Conservation (phyloP, 2,329 filamentous ascomycete genomes). For the Pyricularia grisea region DNA sequence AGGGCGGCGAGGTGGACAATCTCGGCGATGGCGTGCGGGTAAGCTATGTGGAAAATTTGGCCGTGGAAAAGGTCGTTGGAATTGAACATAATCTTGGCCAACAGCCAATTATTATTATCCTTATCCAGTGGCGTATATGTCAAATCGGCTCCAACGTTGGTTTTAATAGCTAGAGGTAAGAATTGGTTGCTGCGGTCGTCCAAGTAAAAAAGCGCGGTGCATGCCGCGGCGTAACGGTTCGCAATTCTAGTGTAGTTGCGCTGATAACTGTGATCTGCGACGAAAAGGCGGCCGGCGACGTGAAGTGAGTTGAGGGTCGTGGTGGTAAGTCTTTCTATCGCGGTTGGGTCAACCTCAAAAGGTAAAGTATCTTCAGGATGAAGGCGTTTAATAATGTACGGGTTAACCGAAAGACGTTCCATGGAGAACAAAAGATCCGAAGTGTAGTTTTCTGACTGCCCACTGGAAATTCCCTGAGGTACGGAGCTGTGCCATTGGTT, state of each 20-base stretch:
- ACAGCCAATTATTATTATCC: constrained; percentile 28
- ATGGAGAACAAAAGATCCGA: constrained; percentile 37
- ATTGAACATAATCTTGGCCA: constrained; percentile 41
- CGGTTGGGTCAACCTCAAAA: constrained; percentile 23
- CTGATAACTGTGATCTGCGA: constrained; percentile 30
- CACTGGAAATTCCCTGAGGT: constrained; percentile 22
- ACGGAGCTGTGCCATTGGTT: constrained; percentile 27
- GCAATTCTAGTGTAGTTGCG: constrained; percentile 12
- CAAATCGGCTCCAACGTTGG: constrained; percentile 29
- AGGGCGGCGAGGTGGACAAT: constrained; percentile 33
- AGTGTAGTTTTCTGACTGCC: constrained; percentile 33
- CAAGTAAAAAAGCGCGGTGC: constrained; percentile 37
- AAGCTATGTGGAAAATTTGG: constrained; percentile 32
- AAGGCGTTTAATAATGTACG: constrained; percentile 26
- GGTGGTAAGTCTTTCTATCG: constrained; percentile 20
- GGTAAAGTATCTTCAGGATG: constrained; percentile 21
- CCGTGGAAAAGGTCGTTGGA: constrained; percentile 35
- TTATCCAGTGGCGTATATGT: constrained; percentile 36
- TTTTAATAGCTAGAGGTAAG: constrained; percentile 36
- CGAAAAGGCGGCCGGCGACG: constrained; percentile 28
- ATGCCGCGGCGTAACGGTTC: constrained; percentile 27
- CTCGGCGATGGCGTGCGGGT: constrained; percentile 33
- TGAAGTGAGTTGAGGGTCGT: constrained; percentile 22
- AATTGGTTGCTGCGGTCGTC: constrained; percentile 28
- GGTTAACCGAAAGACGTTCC: constrained; percentile 32